Conservation (phyloP, 1,139 yeast genomes). For the Ogataea hybrid region DNA sequence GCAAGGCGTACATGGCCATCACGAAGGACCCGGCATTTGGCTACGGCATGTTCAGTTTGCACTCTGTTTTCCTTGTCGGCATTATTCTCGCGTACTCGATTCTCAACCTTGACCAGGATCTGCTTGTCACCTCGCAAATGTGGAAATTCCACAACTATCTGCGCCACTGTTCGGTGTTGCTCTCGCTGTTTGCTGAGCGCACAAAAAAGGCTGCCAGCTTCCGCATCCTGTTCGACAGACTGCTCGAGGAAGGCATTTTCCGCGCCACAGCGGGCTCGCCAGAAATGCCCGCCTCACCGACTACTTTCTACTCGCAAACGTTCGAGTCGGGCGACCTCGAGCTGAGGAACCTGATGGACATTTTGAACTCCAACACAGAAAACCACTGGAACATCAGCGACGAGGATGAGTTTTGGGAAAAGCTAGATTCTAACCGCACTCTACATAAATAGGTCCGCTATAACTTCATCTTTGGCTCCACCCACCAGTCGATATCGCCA, state of each 20-base stretch:
- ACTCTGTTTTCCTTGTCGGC: constrained; percentile 29
- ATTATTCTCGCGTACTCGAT: constrained; percentile 28
- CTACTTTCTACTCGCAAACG: constrained; percentile 1
- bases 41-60: constrained; percentile 27
- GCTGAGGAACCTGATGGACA: constrained; percentile 12
- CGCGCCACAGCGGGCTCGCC: not conserved
- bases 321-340: constrained; percentile 8
- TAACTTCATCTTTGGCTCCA: constrained; percentile 12
- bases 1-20: constrained; percentile 24
- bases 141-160: constrained; percentile 15
- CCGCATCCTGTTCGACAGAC: constrained; percentile 25
- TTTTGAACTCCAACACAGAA: constrained; percentile 3
- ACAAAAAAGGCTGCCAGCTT: constrained; percentile 28
- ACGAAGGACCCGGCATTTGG: constrained; percentile 25
- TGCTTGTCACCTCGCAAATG: constrained; percentile 5
- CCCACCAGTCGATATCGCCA: constrained; percentile 32
- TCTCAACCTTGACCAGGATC: constrained; percentile 20
- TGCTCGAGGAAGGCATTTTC: constrained; percentile 21
- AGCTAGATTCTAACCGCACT: not conserved
- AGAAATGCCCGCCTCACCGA: not conserved
- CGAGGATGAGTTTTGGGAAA: constrained; percentile 16
- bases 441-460: not conserved
- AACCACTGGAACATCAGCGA: constrained; percentile 8
- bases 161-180: constrained; percentile 24
- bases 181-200: constrained; percentile 28